phyloP scores from a whole-genome alignment of 768 basidiomycete species.

The Vararia minispora region DNA sequence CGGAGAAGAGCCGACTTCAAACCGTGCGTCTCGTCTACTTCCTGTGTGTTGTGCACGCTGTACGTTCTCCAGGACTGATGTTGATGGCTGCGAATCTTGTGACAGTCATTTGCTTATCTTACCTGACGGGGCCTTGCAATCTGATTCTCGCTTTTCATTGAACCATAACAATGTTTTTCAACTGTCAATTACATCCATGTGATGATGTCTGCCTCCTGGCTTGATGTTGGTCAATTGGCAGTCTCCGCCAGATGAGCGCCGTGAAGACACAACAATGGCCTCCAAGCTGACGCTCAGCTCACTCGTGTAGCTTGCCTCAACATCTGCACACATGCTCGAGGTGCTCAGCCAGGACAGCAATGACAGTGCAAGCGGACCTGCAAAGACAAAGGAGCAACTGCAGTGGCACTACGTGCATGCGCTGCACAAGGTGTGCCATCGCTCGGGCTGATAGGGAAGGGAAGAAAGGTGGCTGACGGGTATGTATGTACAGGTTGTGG shows the following conservation, averaged over 20 bases:
- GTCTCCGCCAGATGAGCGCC: constrained; percentile 19
- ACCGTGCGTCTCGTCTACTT: constrained; percentile 21
- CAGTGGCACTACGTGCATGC: constrained; percentile 65
- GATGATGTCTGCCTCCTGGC: background rate
- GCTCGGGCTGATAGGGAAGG: too few species aligned
- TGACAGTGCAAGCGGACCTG: constrained; percentile 13
- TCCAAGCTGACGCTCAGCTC: constrained; percentile 57
- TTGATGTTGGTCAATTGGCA: constrained; percentile 6
- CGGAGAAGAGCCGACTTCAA: constrained; percentile 33
- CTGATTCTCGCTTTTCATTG: too few species aligned
- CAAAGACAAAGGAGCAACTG: constrained; percentile 54
- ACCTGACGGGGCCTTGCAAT: too few species aligned
- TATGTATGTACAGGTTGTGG: too few species aligned
- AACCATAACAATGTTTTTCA: background rate
- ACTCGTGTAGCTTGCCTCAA: constrained; percentile 36
- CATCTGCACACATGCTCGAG: constrained; percentile 14
- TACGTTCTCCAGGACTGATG: too few species aligned
- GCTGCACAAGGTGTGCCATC: constrained; percentile 80
- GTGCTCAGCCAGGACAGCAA: constrained; percentile 16
- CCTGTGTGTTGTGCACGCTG: too few species aligned
- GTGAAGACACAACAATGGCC: constrained; percentile 57
- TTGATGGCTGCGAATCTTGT: too few species aligned
- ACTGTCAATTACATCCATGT: constrained; percentile 1
- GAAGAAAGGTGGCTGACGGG: too few species aligned
- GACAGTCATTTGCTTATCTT: too few species aligned